Evolutionary conservation across 495 filamentous ascomycete genomes (phyloP).

Genomic region (Cercophora sp.): DNA sequence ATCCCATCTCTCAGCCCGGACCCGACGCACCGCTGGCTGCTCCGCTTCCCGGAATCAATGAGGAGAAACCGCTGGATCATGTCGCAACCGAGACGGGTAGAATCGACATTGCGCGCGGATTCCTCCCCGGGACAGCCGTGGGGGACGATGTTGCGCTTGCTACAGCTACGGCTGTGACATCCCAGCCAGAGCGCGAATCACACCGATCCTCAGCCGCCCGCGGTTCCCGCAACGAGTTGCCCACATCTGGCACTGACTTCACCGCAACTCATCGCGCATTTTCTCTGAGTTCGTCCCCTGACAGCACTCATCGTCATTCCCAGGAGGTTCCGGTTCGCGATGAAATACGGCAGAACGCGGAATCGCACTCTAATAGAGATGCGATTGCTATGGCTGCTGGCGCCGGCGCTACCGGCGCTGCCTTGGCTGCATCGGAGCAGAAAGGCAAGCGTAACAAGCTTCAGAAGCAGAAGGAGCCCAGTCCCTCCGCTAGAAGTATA

Average conservation of each 20-base stretch:
- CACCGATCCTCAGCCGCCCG: no score
- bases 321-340: not conserved
- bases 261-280: not conserved
- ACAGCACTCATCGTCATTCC: not conserved
- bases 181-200: no score
- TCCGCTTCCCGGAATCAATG: constrained; percentile 14
- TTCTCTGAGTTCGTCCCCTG: not conserved
- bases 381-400: not conserved
- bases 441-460: constrained; percentile 17
- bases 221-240: not conserved
- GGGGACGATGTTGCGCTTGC: constrained; percentile 8
- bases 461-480: constrained; percentile 8
- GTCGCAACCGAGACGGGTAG: not conserved
- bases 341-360: no score
- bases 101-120: not conserved
- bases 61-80: constrained; percentile 2
- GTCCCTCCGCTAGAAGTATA: constrained; percentile 1
- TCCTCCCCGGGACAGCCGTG: constrained; percentile 10
- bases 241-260: not conserved
- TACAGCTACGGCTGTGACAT: no score
- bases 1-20: no score
- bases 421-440: constrained; percentile 14
- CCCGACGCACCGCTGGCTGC: constrained; percentile 8
- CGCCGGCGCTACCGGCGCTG: constrained; percentile 19
- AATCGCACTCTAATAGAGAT: no score